Conservation (phyloP, 2,329 filamentous ascomycete species). For the Hirsutella thompsonii region DNA sequence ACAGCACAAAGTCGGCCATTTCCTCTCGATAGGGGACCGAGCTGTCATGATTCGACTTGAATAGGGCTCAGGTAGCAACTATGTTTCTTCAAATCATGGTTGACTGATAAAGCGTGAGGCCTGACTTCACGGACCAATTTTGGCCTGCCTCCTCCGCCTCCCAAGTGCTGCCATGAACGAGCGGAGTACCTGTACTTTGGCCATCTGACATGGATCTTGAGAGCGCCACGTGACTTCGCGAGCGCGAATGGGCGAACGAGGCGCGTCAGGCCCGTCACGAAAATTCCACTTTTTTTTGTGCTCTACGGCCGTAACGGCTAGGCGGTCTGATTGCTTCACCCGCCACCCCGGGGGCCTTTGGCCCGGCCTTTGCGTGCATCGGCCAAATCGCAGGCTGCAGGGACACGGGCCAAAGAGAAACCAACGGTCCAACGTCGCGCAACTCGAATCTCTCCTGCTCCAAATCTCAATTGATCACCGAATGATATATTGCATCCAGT, state of each 20-base stretch:
- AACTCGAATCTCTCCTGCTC: no score
- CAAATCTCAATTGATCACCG: no score
- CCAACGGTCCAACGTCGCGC: no score
- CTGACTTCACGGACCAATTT: neutral
- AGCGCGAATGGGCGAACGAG: slow-evolving; percentile 1
- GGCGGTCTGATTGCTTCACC: no score
- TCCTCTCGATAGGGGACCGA: no score
- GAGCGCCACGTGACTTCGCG: slow-evolving; percentile 13
- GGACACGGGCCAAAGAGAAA: no score
- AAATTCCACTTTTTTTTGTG: neutral
- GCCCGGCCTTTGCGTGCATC: neutral
- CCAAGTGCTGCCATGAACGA: neutral
- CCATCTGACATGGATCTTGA: slow-evolving; percentile 3
- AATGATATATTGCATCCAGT: no score
- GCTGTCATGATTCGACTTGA: neutral
- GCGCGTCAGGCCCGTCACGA: slow-evolving; percentile 7
- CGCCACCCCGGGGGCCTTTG: neutral
- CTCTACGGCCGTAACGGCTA: neutral
- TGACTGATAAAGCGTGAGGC: neutral
- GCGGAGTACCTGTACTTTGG: no score
- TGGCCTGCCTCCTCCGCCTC: no score
- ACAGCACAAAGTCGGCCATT: neutral
- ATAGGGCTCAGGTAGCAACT: no score
- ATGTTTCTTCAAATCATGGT: no score
- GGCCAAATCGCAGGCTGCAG: no score